A percentile compares a stretch with the other conserved stretches of the same genome.
Conservation (phyloP, 2,329 filamentous ascomycete genomes). For the Colletotrichum lentis region DNA sequence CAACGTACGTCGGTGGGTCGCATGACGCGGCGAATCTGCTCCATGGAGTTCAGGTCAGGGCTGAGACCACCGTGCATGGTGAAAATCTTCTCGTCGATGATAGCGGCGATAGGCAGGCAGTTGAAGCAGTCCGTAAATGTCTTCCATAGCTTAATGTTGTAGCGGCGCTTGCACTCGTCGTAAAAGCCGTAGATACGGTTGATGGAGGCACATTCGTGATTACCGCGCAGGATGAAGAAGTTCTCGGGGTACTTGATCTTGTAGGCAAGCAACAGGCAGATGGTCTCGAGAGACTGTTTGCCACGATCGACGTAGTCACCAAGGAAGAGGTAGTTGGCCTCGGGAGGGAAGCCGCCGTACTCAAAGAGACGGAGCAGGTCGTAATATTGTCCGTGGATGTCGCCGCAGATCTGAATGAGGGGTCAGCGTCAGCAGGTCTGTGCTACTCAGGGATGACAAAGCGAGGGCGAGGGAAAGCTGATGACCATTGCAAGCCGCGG, state of each 20-base stretch:
- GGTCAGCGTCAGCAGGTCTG: slow-evolving; percentile 38
- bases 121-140: slow-evolving; percentile 99
- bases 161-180: slow-evolving; percentile 98
- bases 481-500: slow-evolving; percentile 33
- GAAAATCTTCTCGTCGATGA: slow-evolving; percentile 99
- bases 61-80: slow-evolving; percentile 99
- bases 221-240: slow-evolving; percentile 98
- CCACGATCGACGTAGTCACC: slow-evolving; percentile 98
- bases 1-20: slow-evolving; percentile 95
- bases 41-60: slow-evolving; percentile 98
- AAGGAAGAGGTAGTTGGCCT: slow-evolving; percentile 99
- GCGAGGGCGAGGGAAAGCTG: slow-evolving; percentile 15
- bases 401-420: slow-evolving; percentile 84
- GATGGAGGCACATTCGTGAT: slow-evolving; percentile 98
- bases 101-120: slow-evolving; percentile 95
- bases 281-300: slow-evolving; percentile 99
- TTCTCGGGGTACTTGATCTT: slow-evolving; percentile 99
- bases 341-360: slow-evolving; percentile 96
- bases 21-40: slow-evolving; percentile 99
- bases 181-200: slow-evolving; percentile 99
- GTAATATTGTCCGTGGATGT: slow-evolving; percentile 99
- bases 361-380: slow-evolving; percentile 97
- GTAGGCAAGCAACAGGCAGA: slow-evolving; percentile 94
- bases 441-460: background rate
- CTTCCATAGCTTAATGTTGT: slow-evolving; percentile 99